phyloP scores from a whole-genome alignment of 2,329 filamentous ascomycete genomes.

The Geosmithia putterillii region DNA sequence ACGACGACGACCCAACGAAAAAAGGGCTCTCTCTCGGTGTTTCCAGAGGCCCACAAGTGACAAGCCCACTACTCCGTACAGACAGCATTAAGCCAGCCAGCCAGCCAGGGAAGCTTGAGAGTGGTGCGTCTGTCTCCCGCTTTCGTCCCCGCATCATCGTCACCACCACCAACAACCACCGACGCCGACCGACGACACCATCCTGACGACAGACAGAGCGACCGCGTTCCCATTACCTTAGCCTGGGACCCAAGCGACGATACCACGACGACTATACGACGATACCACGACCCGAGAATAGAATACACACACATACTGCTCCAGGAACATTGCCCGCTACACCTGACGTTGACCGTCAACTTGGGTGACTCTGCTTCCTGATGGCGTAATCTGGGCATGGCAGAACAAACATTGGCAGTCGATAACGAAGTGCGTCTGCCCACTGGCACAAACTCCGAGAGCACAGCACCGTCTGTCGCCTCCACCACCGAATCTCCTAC shows the following conservation, averaged over 20 bases:
- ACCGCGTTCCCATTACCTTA: not conserved
- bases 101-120: too few species aligned
- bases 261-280: too few species aligned
- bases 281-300: too few species aligned
- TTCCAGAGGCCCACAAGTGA: too few species aligned
- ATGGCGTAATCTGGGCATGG: constrained; percentile 56
- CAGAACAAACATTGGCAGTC: constrained; percentile 47
- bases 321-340: too few species aligned
- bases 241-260: too few species aligned
- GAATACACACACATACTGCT: too few species aligned
- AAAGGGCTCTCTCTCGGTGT: too few species aligned
- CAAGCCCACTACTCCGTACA: too few species aligned
- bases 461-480: not conserved
- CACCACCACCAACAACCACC: not conserved
- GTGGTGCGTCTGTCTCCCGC: not conserved
- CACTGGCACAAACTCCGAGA: constrained; percentile 17
- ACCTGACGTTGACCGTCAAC: not conserved
- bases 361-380: constrained; percentile 25
- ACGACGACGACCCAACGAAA: too few species aligned
- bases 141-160: not conserved
- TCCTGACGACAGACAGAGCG: not conserved
- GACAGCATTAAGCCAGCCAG: too few species aligned
- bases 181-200: not conserved
- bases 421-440: constrained; percentile 45
- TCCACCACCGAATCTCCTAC: not conserved